A percentile compares a stretch with the other conserved stretches of the same genome.
phyloP scores from a whole-genome alignment of 148 eudicot genomes.

The Selenicereus undatus region DNA sequence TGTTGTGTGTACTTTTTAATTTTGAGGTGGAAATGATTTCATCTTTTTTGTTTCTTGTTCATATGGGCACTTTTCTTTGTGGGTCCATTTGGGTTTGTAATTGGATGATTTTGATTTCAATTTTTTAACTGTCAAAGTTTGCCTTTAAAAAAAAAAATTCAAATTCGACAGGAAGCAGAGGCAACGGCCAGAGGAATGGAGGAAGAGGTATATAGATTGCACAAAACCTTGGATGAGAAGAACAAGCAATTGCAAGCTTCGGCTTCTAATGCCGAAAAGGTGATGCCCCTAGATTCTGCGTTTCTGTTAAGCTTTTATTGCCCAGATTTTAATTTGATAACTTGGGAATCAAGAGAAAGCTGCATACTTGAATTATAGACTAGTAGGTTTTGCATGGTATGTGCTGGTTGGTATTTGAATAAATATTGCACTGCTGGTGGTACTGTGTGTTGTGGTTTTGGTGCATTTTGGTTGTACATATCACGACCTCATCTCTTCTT shows the following conservation, averaged over 20 bases:
- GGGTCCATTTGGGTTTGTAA: slow-evolving; percentile 26
- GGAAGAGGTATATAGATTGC: slow-evolving; percentile 57
- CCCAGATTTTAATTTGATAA: slow-evolving; percentile 6
- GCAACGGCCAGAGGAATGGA: slow-evolving; percentile 68
- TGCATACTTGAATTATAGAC: slow-evolving; percentile 15
- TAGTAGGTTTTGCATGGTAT: slow-evolving; percentile 1
- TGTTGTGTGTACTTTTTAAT: background rate
- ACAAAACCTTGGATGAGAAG: slow-evolving; percentile 74
- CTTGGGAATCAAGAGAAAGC: slow-evolving; percentile 13
- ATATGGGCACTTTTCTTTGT: slow-evolving; percentile 23
- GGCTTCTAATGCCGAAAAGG: slow-evolving; percentile 65
- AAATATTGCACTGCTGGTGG: slow-evolving; percentile 9
- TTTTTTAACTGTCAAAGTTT: background rate
- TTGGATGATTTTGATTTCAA: background rate
- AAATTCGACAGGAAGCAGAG: slow-evolving; percentile 73
- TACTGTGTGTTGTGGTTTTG: slow-evolving; percentile 17
- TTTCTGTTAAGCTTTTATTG: slow-evolving; percentile 15
- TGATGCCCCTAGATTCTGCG: slow-evolving; percentile 23
- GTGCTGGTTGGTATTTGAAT: slow-evolving; percentile 4
- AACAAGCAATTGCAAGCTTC: slow-evolving; percentile 57
- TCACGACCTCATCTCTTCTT: slow-evolving; percentile 25
- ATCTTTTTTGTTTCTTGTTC: slow-evolving; percentile 30
- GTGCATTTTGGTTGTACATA: background rate
- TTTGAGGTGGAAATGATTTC: slow-evolving; percentile 35
- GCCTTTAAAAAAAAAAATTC: background rate